Conservation (phyloP, 1,139 yeast species). For the Blastobotrys malaysiensis region DNA sequence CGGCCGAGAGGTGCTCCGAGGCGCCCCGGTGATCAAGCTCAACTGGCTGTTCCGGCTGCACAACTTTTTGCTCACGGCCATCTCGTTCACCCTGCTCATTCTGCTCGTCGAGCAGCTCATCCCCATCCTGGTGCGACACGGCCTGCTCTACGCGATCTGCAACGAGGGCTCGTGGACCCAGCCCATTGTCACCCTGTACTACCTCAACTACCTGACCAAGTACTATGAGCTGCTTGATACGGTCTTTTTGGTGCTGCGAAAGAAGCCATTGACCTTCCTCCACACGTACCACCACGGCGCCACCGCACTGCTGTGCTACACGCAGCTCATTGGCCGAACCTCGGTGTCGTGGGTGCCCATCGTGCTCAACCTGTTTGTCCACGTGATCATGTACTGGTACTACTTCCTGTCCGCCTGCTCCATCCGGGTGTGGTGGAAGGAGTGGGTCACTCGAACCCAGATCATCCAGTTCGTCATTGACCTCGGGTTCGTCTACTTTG, state of each 20-base stretch:
- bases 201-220: constrained; percentile 40
- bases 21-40: constrained; percentile 63
- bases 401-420: constrained; percentile 92
- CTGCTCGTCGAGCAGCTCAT: constrained; percentile 78
- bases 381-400: constrained; percentile 97
- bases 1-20: constrained; percentile 58
- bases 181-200: constrained; percentile 73
- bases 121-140: constrained; percentile 74
- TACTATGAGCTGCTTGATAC: constrained; percentile 82
- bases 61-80: constrained; percentile 66
- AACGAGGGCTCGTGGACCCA: constrained; percentile 77
- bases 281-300: constrained; percentile 99
- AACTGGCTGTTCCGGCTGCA: constrained; percentile 74
- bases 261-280: constrained; percentile 77
- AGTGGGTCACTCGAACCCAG: constrained; percentile 97
- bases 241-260: constrained; percentile 82
- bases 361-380: constrained; percentile 81
- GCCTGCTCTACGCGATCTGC: constrained; percentile 83
- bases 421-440: constrained; percentile 98
- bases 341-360: constrained; percentile 95
- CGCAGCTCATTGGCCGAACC: constrained; percentile 86
- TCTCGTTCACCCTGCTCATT: constrained; percentile 61
- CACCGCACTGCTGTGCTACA: constrained; percentile 90
- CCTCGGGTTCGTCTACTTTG: constrained; percentile 84
- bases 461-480: constrained; percentile 90